A percentile compares a stretch with the other conserved stretches of the same genome.
Conservation (phyloP, 164 flowering plant genomes). For the Euptelea pleiosperma region DNA sequence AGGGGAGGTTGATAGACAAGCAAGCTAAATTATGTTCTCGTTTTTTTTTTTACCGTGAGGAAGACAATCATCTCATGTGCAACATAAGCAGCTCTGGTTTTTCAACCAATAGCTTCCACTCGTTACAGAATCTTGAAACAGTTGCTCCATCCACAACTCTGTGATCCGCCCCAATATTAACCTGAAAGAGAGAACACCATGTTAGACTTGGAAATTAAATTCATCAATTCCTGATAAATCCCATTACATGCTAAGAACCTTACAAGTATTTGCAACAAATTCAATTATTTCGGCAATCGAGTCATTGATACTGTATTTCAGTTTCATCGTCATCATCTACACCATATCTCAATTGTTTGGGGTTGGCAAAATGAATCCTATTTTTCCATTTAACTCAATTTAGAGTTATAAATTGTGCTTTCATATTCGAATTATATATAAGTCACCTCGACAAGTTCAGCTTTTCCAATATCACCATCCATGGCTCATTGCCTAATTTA, state of each 20-base stretch:
- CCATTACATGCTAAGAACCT: not conserved
- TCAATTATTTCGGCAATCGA: too few relatives aligned
- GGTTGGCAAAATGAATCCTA: too few relatives aligned
- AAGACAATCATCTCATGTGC: slow-evolving; percentile 50
- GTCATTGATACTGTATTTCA: too few relatives aligned
- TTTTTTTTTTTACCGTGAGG: not conserved
- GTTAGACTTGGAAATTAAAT: not conserved
- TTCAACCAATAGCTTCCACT: slow-evolving; percentile 80
- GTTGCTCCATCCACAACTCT: slow-evolving; percentile 94
- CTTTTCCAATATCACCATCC: too few relatives aligned
- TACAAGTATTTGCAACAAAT: not conserved
- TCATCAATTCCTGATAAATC: slow-evolving; percentile 1
- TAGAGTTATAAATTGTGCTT: too few relatives aligned
- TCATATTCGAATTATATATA: too few relatives aligned
- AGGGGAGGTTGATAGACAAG: too few relatives aligned
- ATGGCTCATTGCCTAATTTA: too few relatives aligned
- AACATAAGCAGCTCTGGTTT: slow-evolving; percentile 81
- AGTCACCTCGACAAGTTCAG: too few relatives aligned
- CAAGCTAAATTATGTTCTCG: not conserved
- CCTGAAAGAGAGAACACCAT: slow-evolving; percentile 37
- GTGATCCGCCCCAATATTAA: slow-evolving; percentile 92
- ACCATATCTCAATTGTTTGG: too few relatives aligned
- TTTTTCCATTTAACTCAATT: too few relatives aligned
- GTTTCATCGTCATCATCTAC: too few relatives aligned
- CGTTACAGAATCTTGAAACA: slow-evolving; percentile 85